Evolutionary conservation across 129 eudicot genomes (phyloP), one percentile per base, ranked within the genome.

Genomic region (Lactuca sativa): DNA sequence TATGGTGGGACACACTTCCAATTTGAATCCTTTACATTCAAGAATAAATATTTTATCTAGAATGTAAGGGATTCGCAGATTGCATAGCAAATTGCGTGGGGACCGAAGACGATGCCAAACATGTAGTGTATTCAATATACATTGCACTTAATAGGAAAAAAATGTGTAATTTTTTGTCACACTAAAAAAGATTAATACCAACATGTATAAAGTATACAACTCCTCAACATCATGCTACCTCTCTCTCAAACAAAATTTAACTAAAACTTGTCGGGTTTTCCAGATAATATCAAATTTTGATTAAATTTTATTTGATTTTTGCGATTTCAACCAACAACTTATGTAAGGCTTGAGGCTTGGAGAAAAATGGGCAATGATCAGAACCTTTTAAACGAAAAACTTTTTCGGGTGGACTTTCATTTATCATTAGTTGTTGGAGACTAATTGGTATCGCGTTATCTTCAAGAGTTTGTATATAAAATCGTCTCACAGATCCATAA

Each of bases 341-440:
- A 51, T 89, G 98, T 36, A 93, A 78, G 40, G 92, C 88, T 74
- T 93, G 98, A 58, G 98, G 98, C 77, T 88, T 89, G 48, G 98
- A 93, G 82, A 93, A 89, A 78, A 93, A 93, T 3, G 98, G 98
- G 21, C 96, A 89, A 74, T 93, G 98, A 68, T 93, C 98, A 4
- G 98, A 83, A 49, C 97, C 97, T 89, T 87, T 93, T 40, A 93
- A 80, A 52, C 84, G 88, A 62, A 85, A 93, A 54, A 93, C 88
- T 15, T 71, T 85, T 76, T 89, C 90, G 0, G 97, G 95, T 2
- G 98, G 97, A 63, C 81, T 82, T 72, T 64, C 61, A 69, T 76
- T 82, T 53, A 85, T 64, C 92, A 93, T 85, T 44, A 40, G 31
- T 43, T 87, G 84, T 74, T 93, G 98, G 16, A 87, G 70, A 33